Base-by-base conservation (phyloP, 257 asterid genomes). In the Nyctanthes arbortristis region DNA sequence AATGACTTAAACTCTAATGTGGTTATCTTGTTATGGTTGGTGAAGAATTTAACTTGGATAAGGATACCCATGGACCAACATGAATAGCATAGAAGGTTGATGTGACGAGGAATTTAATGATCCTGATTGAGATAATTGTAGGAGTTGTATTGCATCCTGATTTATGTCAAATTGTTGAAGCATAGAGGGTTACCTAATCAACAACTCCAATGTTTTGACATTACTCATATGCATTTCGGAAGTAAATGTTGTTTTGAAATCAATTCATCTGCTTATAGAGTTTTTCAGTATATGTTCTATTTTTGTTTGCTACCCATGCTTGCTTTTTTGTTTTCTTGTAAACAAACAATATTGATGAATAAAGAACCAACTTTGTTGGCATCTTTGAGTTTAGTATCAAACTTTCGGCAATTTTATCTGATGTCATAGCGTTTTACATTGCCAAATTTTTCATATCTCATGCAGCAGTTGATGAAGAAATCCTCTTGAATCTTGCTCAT, bases 401-500 rank as follows among this genome's bases (percentile, higher is more conserved):
- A 47, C 12, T 47, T 20, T 18, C 13, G 24, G 28, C 20, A n/a
- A n/a, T 18, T 1, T 45, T 20, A 22, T 49, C 28, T 20, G 5
- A 7, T 49, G 18, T 24, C 25, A 47, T 47, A 7, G 24, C 56
- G 27, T 16, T 14, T 18, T 8, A 22, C 58, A 49, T 47, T 49
- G 58, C 58, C 22, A 49, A 49, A 3, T 4, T 49, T 22, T 49
- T 20, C 1, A n/a, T 66, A 66, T 76, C 29, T 29, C 57, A 28
- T 78, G 71, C 54, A 69, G 68, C 89, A 94, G 99, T 84, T 56
- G 97, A 88, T 78, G 99, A 89, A 65, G 97, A 89, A 70, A 58
- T 77, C 76, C 90, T 91, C 61, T 78, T 89, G 91, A 82, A 66
- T 73, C 89, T 89, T 76, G 97, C 97, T 75, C 97, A 94, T 75